phyloP scores from a whole-genome alignment of 108 stramenopile genomes.

The Cylindrotheca fusiformis region DNA sequence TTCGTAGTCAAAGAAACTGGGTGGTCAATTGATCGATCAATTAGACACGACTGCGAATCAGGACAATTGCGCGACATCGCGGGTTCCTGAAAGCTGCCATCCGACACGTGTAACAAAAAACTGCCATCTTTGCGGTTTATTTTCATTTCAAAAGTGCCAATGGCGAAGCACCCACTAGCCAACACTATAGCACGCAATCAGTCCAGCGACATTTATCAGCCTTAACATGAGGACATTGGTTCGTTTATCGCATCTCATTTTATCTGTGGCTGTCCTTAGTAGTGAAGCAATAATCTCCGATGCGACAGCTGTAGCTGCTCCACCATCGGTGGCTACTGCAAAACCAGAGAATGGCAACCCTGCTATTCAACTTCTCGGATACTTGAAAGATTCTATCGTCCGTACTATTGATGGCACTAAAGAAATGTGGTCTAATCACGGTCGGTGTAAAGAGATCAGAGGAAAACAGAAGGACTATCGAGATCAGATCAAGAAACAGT shows the following conservation, averaged over 20 bases:
- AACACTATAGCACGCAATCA: too few relatives aligned
- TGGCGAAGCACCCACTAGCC: too few relatives aligned
- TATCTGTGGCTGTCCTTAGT: not conserved
- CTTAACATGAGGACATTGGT: too few relatives aligned
- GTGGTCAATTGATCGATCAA: too few relatives aligned
- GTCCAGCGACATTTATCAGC: too few relatives aligned
- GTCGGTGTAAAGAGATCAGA: constrained; percentile 70
- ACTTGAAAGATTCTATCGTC: constrained; percentile 68
- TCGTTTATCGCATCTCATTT: not conserved
- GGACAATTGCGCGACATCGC: too few relatives aligned
- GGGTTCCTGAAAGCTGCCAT: too few relatives aligned
- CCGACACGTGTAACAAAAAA: too few relatives aligned
- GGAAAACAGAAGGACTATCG: constrained; percentile 50
- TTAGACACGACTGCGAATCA: too few relatives aligned
- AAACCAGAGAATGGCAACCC: constrained; percentile 32
- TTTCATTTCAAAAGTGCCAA: too few relatives aligned
- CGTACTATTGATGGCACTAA: constrained; percentile 53
- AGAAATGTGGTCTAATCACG: constrained; percentile 62
- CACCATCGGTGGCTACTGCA: not conserved
- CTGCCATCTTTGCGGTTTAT: too few relatives aligned
- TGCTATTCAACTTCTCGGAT: constrained; percentile 49
- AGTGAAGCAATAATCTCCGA: not conserved
- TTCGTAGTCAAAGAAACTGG: too few relatives aligned
- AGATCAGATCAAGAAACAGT: constrained; percentile 24
- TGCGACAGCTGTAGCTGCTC: not conserved